phyloP scores from a whole-genome alignment of 2,329 filamentous ascomycete species.

The Alternaria solani region DNA sequence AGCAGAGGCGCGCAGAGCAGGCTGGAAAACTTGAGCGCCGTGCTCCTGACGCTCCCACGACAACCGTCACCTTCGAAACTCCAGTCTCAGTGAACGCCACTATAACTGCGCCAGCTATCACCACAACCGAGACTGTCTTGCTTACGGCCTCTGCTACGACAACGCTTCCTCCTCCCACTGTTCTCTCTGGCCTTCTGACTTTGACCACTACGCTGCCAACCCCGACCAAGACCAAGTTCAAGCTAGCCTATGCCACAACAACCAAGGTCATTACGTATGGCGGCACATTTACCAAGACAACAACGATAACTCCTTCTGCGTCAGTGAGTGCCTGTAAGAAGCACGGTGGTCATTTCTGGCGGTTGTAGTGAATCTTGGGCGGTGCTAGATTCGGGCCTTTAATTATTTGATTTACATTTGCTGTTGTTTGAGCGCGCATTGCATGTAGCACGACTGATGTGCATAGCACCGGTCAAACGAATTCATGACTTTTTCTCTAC shows the following conservation, averaged over 20 bases:
- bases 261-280: slow-evolving; percentile 48
- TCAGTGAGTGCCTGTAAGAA: slow-evolving; percentile 46
- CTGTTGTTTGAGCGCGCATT: slow-evolving; percentile 1
- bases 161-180: slow-evolving; percentile 47
- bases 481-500: background rate
- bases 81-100: slow-evolving; percentile 45
- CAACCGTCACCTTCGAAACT: slow-evolving; percentile 40
- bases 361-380: background rate
- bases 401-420: background rate
- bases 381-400: background rate
- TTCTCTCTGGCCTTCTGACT: slow-evolving; percentile 46
- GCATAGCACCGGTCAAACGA: background rate
- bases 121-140: slow-evolving; percentile 40
- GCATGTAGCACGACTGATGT: background rate
- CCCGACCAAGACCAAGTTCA: slow-evolving; percentile 45
- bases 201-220: slow-evolving; percentile 48
- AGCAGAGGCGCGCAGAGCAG: slow-evolving; percentile 36
- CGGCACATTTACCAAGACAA: slow-evolving; percentile 45
- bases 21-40: slow-evolving; percentile 39
- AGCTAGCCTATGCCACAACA: slow-evolving; percentile 35
- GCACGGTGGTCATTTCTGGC: slow-evolving; percentile 42
- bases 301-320: slow-evolving; percentile 48
- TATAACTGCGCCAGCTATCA: slow-evolving; percentile 36
- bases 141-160: slow-evolving; percentile 34
- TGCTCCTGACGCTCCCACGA: slow-evolving; percentile 47